A percentile compares a stretch with the other conserved stretches of the same genome.
phyloP scores from a whole-genome alignment of 306 rosid genomes.

The Spatholobus suberectus region DNA sequence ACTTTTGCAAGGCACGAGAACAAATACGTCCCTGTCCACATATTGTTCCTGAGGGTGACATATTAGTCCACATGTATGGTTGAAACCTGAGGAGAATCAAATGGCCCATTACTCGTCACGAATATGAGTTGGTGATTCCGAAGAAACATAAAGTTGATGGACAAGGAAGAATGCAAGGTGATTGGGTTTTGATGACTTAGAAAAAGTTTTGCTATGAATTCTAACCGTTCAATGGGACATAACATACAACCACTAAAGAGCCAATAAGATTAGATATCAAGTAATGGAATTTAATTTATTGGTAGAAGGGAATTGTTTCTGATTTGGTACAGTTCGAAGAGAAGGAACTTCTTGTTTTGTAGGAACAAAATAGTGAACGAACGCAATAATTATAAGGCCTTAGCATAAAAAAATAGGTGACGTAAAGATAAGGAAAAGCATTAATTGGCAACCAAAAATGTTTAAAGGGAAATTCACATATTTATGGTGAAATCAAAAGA shows the following conservation, averaged over 20 bases:
- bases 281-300: slow-evolving; percentile 21
- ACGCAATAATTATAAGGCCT: not conserved
- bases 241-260: slow-evolving; percentile 30
- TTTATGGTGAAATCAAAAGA: not conserved
- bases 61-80: slow-evolving; percentile 56
- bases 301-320: not conserved
- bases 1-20: slow-evolving; percentile 33
- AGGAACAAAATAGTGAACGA: not conserved
- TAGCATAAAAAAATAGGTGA: not conserved
- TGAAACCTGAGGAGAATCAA: slow-evolving; percentile 40
- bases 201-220: not conserved
- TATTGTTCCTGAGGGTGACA: slow-evolving; percentile 45
- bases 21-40: slow-evolving; percentile 55
- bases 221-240: slow-evolving; percentile 26
- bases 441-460: not conserved
- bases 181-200: not conserved
- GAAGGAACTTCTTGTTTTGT: not conserved
- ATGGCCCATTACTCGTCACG: slow-evolving; percentile 17
- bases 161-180: slow-evolving; percentile 10
- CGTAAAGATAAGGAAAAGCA: not conserved
- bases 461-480: not conserved
- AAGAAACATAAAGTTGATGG: slow-evolving; percentile 4
- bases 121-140: slow-evolving; percentile 32
- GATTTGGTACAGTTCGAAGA: not conserved
- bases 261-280: slow-evolving; percentile 2